Conservation (phyloP, 2,329 filamentous ascomycete genomes). For the Piedraia hortae region DNA sequence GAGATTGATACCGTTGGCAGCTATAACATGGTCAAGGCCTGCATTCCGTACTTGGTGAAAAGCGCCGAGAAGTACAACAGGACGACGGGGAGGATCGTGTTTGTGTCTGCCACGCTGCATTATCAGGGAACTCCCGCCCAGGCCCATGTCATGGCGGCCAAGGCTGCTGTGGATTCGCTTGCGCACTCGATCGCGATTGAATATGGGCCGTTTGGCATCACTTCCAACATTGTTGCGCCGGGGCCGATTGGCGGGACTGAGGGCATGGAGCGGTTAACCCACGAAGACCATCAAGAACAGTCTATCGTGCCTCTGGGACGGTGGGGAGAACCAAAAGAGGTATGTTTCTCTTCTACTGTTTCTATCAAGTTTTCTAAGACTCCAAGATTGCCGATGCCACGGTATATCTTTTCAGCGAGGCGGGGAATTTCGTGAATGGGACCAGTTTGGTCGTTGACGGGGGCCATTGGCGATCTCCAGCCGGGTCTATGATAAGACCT, state of each 20-base stretch:
- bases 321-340: conserved; percentile 57
- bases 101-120: conserved; percentile 74
- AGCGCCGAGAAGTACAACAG: conserved; percentile 38
- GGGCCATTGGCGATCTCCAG: conserved; percentile 21
- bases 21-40: conserved; percentile 86
- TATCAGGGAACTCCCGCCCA: conserved; percentile 69
- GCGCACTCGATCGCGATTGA: conserved; percentile 58
- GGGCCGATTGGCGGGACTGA: conserved; percentile 72
- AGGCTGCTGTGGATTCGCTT: conserved; percentile 71
- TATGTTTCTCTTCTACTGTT: too few relatives aligned
- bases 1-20: conserved; percentile 88
- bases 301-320: conserved; percentile 40
- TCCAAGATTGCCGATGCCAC: conserved; percentile 83
- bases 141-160: conserved; percentile 71
- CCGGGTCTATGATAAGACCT: conserved; percentile 12
- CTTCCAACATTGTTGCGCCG: conserved; percentile 67
- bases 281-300: conserved; percentile 8
- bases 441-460: conserved; percentile 44
- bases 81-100: conserved; percentile 63
- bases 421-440: conserved; percentile 66
- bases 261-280: conserved; percentile 19
- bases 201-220: conserved; percentile 65
- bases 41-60: conserved; percentile 49
- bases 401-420: conserved; percentile 63
- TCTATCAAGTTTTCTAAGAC: too few relatives aligned